Evolutionary conservation across 345 rosid genomes (phyloP).

Genomic region (Kandelia obovata): DNA sequence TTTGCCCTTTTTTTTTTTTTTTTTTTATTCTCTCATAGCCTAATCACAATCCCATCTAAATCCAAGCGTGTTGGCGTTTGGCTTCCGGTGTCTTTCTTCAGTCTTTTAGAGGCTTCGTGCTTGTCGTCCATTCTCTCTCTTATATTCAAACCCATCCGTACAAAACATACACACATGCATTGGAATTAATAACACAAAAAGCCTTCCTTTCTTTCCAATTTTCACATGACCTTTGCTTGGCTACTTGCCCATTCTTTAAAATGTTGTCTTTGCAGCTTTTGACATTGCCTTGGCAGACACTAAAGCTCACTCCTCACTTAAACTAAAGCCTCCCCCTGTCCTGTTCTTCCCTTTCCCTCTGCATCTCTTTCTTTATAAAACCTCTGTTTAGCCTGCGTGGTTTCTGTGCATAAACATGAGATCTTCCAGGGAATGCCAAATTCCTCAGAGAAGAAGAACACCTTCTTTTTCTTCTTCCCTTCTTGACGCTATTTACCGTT

Average conservation of each 20-base stretch:
- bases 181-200: too few species aligned
- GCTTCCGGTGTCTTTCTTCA: too few species aligned
- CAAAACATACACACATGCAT: too few species aligned
- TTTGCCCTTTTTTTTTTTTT: too few species aligned
- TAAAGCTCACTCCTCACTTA: slow-evolving; percentile 14
- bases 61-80: too few species aligned
- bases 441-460: slow-evolving; percentile 60
- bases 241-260: slow-evolving; percentile 25
- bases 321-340: slow-evolving; percentile 9
- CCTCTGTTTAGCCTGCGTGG: neutral
- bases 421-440: slow-evolving; percentile 17
- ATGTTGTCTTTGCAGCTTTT: slow-evolving; percentile 51
- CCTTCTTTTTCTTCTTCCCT: slow-evolving; percentile 85
- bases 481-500: slow-evolving; percentile 70
- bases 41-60: too few species aligned
- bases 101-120: too few species aligned
- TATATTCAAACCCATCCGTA: too few species aligned
- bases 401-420: slow-evolving; percentile 25
- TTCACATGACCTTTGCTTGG: slow-evolving; percentile 32
- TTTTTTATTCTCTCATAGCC: too few species aligned
- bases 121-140: too few species aligned
- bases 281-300: slow-evolving; percentile 58
- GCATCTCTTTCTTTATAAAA: slow-evolving; percentile 13
- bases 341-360: slow-evolving; percentile 13
- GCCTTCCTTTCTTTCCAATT: neutral